Evolutionary conservation across 306 rosid species (phyloP).

Genomic region (Prunus salicina): DNA sequence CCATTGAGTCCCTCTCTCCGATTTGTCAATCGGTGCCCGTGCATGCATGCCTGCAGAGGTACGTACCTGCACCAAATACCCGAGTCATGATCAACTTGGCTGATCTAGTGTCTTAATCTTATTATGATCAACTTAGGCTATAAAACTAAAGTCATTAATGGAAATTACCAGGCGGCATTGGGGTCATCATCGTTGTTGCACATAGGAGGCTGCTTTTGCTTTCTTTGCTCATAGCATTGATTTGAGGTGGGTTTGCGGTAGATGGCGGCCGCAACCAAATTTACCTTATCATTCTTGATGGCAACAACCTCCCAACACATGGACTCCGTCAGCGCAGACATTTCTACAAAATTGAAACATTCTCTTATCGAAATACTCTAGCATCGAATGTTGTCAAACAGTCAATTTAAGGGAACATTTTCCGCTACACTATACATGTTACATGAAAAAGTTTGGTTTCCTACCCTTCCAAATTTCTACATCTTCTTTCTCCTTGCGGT

Average conservation of each 20-base stretch:
- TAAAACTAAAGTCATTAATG: neutral
- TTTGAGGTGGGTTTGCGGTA: conserved; percentile 76
- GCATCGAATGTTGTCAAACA: neutral
- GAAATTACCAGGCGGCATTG: conserved; percentile 76
- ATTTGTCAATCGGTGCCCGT: conserved; percentile 49
- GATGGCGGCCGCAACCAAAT: conserved; percentile 65
- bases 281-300: conserved; percentile 62
- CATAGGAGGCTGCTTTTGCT: conserved; percentile 66
- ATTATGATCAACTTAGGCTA: neutral
- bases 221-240: conserved; percentile 68
- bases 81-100: neutral
- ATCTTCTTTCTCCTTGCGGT: conserved; percentile 78
- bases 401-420: neutral
- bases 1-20: conserved; percentile 71
- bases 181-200: conserved; percentile 78
- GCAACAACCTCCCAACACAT: conserved; percentile 96
- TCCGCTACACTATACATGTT: neutral
- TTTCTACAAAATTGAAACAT: conserved; percentile 36
- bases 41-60: conserved; percentile 83
- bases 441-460: neutral
- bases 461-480: conserved; percentile 77
- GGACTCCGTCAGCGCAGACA: conserved; percentile 64
- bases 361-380: too few species aligned
- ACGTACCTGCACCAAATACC: conserved; percentile 60
- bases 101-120: too few species aligned